Percentiles rank a stretch among this genome's conserved stretches.
Evolutionary conservation across 1,139 yeast genomes (phyloP).

Genomic region (Taphrina wiesneri): DNA sequence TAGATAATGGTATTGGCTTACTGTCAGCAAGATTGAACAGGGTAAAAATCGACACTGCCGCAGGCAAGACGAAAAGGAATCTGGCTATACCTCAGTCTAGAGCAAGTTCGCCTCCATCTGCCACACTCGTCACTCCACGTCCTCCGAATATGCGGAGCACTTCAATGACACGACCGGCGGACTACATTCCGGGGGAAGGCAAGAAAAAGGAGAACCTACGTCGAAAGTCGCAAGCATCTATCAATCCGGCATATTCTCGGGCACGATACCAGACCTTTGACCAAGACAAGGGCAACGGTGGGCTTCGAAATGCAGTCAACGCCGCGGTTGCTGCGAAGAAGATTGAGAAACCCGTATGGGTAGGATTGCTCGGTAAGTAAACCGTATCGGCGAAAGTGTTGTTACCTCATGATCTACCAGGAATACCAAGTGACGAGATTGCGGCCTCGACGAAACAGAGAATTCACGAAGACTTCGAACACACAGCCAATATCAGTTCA

Average conservation of each 20-base stretch:
- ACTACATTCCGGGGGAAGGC: conserved; percentile 10
- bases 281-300: conserved; percentile 81
- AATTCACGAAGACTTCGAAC: conserved; percentile 41
- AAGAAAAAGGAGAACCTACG: conserved; percentile 13
- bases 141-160: conserved; percentile 12
- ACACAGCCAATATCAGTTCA: not conserved
- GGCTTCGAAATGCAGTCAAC: conserved; percentile 79
- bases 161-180: conserved; percentile 28
- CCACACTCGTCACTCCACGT: conserved; percentile 17
- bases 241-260: conserved; percentile 52
- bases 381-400: not conserved
- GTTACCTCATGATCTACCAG: conserved; percentile 47
- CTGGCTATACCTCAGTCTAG: conserved; percentile 34
- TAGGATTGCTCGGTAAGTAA: conserved; percentile 52
- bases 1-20: not conserved
- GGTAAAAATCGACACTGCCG: conserved; percentile 1
- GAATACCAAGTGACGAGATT: conserved; percentile 85
- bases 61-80: not conserved
- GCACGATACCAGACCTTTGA: conserved; percentile 76
- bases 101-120: conserved; percentile 34
- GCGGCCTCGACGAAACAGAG: conserved; percentile 55
- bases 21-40: conserved; percentile 7
- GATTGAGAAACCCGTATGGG: conserved; percentile 63
- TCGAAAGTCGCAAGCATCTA: conserved; percentile 3
- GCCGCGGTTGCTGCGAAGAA: conserved; percentile 56